A percentile compares a stretch with the other conserved stretches of the same genome.
Evolutionary conservation across 176 grass and related monocot species (phyloP).

Genomic region (Bothriochloa decipiens): DNA sequence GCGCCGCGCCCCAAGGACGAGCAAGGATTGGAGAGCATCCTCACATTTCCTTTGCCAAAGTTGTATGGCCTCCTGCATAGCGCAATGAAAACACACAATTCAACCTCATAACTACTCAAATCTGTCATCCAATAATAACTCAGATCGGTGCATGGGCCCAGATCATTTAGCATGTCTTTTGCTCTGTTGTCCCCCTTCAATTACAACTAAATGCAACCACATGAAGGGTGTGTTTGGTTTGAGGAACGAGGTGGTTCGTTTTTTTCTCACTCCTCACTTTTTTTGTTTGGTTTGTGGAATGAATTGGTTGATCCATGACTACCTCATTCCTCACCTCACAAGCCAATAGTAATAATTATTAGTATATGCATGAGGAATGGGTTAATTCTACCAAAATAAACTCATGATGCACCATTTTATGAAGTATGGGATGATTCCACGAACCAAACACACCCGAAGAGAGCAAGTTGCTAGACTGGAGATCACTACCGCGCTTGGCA

Average conservation of each 20-base stretch:
- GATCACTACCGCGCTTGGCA: neutral
- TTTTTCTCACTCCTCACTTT: neutral
- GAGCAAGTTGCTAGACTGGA: constrained; percentile 25
- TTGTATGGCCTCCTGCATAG: constrained; percentile 82
- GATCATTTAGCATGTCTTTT: constrained; percentile 12
- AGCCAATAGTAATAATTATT: no score
- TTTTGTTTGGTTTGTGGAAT: neutral
- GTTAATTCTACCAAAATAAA: neutral
- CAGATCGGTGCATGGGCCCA: neutral
- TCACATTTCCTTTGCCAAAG: constrained; percentile 96
- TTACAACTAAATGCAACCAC: neutral
- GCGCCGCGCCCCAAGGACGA: constrained; percentile 75
- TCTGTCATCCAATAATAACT: neutral
- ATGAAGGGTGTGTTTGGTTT: neutral
- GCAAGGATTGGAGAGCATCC: constrained; percentile 93
- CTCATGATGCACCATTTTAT: neutral
- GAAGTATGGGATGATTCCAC: neutral
- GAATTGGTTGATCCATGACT: neutral
- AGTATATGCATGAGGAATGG: neutral
- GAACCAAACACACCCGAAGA: neutral
- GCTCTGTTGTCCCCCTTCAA: neutral
- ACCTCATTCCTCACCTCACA: no score
- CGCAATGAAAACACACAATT: constrained; percentile 22
- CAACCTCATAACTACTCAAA: constrained; percentile 12
- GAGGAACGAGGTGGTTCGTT: neutral